phyloP scores from a whole-genome alignment of 2,329 filamentous ascomycete genomes.

The Scorias spongiosa region DNA sequence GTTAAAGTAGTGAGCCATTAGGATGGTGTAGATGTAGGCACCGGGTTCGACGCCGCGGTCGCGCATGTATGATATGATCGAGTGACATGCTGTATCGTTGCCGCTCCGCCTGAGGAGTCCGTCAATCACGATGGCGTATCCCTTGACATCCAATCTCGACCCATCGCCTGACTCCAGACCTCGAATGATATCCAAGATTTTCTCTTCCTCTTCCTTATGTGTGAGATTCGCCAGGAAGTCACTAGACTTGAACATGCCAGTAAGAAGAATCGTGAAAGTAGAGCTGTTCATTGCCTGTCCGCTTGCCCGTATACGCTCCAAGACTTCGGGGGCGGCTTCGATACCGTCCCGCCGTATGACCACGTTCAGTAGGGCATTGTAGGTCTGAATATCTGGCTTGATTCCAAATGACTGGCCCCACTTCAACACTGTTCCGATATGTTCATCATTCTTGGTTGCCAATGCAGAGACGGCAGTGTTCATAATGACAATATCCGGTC shows the following conservation, averaged over 20 bases:
- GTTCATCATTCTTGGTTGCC: conserved; percentile 33
- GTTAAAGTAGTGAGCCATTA: conserved; percentile 52
- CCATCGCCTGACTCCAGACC: conserved; percentile 42
- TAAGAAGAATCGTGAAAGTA: conserved; percentile 60
- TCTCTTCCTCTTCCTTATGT: conserved; percentile 34
- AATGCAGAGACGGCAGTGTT: conserved; percentile 57
- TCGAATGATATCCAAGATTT: conserved; percentile 40
- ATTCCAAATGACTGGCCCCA: conserved; percentile 25
- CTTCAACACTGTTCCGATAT: conserved; percentile 39
- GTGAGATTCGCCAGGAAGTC: conserved; percentile 28
- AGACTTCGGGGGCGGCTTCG: conserved; percentile 21
- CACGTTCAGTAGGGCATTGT: conserved; percentile 19
- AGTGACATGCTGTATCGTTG: conserved; percentile 38
- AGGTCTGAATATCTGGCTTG: conserved; percentile 19
- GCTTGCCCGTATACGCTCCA: conserved; percentile 28
- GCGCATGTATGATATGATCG: conserved; percentile 49
- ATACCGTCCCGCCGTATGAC: conserved; percentile 13
- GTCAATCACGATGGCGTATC: conserved; percentile 57
- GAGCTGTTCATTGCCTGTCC: conserved; percentile 34
- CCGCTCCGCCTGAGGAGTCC: conserved; percentile 37
- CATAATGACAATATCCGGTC: conserved; percentile 49
- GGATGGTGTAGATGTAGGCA: conserved; percentile 57
- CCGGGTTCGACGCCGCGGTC: conserved; percentile 37
- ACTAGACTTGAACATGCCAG: conserved; percentile 36
- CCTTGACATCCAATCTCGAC: conserved; percentile 41